These are phyloP conservation scores for Coemansia sp. DNA, from an alignment of 192 early-diverging fungal genomes.

Conservation along the genomic window DNA sequence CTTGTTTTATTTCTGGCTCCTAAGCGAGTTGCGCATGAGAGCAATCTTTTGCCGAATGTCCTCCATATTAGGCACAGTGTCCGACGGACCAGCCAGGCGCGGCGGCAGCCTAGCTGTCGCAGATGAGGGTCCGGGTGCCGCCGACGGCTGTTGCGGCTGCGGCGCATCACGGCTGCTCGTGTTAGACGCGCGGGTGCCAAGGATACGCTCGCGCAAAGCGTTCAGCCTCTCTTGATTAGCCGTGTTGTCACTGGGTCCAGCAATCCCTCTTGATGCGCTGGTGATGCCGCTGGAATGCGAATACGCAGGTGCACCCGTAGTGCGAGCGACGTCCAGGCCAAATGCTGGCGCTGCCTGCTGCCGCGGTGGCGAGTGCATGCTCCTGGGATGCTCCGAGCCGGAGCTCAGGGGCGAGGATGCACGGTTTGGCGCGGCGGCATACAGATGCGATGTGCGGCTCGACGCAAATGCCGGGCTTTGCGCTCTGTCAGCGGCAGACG, in stretches of 20 bases:
- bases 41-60: slow-evolving; percentile 27
- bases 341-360: slow-evolving; percentile 1
- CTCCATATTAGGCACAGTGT: slow-evolving; percentile 19
- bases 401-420: slow-evolving; percentile 15
- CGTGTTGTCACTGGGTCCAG: not conserved
- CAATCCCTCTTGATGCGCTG: not conserved
- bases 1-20: slow-evolving; percentile 14
- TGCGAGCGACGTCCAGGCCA: not conserved
- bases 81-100: slow-evolving; percentile 7
- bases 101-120: slow-evolving; percentile 1
- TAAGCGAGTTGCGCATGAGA: slow-evolving; percentile 34
- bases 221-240: slow-evolving; percentile 28
- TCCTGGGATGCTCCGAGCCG: slow-evolving; percentile 11
- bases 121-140: slow-evolving; percentile 3
- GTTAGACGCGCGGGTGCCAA: slow-evolving; percentile 3
- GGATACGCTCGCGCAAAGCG: slow-evolving; percentile 38
- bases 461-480: slow-evolving; percentile 19
- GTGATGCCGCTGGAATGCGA: not conserved
- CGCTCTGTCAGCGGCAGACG: slow-evolving; percentile 4
- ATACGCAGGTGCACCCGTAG: not conserved
- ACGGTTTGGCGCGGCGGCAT: slow-evolving; percentile 15
- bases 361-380: slow-evolving; percentile 17
- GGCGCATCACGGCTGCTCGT: not conserved
- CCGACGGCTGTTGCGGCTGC: slow-evolving; percentile 12
- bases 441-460: slow-evolving; percentile 1